Percentiles rank a stretch among this genome's conserved stretches.
phyloP scores from a whole-genome alignment of 208 protist species.

The Trypanosoma conorhini region DNA sequence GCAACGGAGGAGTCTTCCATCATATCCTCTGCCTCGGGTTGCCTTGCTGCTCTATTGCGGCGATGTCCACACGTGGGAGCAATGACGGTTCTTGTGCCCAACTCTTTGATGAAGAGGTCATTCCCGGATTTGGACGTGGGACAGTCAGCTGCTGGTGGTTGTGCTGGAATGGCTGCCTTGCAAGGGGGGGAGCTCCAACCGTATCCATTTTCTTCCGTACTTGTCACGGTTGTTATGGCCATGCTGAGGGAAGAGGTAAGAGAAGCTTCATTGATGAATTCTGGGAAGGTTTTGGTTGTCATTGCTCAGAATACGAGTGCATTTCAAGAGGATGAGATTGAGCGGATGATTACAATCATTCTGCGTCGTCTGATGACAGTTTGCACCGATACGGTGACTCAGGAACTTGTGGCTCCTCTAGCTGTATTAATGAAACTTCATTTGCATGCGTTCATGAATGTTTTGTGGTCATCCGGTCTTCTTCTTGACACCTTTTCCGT shows the following conservation, averaged over 20 bases:
- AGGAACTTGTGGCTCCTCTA: conserved; percentile 58
- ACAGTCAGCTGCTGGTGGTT: background rate
- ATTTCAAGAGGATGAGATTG: conserved; percentile 43
- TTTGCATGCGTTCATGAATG: conserved; percentile 40
- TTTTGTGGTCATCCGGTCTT: conserved; percentile 34
- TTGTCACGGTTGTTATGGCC: conserved; percentile 45
- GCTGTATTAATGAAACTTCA: conserved; percentile 49
- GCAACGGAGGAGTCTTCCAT: conserved; percentile 57
- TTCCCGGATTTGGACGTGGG: conserved; percentile 1
- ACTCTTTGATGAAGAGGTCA: conserved; percentile 9
- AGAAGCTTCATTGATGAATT: conserved; percentile 52
- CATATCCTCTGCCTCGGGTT: conserved; percentile 39
- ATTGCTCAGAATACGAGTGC: conserved; percentile 38
- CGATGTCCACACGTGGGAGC: conserved; percentile 40
- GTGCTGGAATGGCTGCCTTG: background rate
- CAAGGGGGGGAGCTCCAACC: conserved; percentile 14
- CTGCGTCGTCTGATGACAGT: conserved; percentile 40
- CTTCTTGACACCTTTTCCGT: conserved; percentile 39
- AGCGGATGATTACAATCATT: conserved; percentile 34
- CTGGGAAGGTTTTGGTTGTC: conserved; percentile 43
- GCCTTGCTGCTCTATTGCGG: conserved; percentile 49
- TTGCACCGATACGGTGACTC: conserved; percentile 43
- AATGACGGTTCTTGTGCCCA: conserved; percentile 11
- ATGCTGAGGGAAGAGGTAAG: conserved; percentile 29
- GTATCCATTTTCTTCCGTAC: conserved; percentile 45